Evolutionary conservation across 2,329 filamentous ascomycete species (phyloP), one percentile per base, ranked within the genome.

Genomic region (Fusarium ramigenum): DNA sequence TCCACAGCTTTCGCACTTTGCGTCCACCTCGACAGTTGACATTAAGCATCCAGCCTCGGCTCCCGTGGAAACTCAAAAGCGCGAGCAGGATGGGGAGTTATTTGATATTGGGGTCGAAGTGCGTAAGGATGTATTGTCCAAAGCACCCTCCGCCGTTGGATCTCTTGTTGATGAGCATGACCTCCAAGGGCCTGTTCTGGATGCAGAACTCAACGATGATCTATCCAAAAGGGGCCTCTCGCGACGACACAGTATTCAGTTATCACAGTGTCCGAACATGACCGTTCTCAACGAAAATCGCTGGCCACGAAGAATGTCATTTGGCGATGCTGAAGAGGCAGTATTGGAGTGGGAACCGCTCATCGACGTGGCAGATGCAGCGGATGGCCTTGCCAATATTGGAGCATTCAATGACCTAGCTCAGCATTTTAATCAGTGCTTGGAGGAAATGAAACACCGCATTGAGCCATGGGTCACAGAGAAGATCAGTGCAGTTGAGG

Each of bases 271-370:
- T 8, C 67, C 76, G 32, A 77, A 79, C 36, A 80, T 74, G 59
- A 82, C 64, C 4, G 71, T 69, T 11, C 80, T 84, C 4, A 87
- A 89, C 68, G 90, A 93, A 69, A 85, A 86, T 34, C 89, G 88
- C 64, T 93, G 91, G 88, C 89, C 92, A 2, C 90, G 93, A 4
- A 89, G 92, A 47, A 86, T 95, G 71, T 95, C 93, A 8, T 95
- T 95, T 79, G 91, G 91, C 65, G 87, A 92, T 49, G 93, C 92
- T 3, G 92, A 93, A 81, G 92, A 94, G 68, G 92, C 91, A n/a
- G 83, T 95, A 12, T 83, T 95, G 3, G 85, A 83, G 21, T 95
- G 93, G 92, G 84, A 88, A 9, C 86, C 89, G 53, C 81, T 92
- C 32, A 80, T 85, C 8, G 82, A 84, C 61, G 69, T 87, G 4